Evolutionary conservation across 2,329 filamentous ascomycete species (phyloP).

Genomic region (Sphaceloma murrayae): DNA sequence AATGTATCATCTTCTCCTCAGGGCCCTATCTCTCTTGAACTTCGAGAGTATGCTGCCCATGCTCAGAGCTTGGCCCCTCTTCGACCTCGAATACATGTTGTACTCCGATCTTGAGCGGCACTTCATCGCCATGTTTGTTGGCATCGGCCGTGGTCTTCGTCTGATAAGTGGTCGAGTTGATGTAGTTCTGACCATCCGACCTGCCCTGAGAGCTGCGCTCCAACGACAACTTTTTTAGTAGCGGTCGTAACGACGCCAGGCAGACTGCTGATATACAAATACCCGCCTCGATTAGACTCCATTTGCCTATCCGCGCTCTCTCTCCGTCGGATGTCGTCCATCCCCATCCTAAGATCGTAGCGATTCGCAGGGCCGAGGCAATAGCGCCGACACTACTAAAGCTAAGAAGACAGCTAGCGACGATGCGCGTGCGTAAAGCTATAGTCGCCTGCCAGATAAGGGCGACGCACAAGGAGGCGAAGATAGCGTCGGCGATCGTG

Average conservation of each 20-base stretch:
- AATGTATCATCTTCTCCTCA: too few relatives aligned
- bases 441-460: slow-evolving; percentile 11
- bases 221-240: slow-evolving; percentile 1
- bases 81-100: slow-evolving; percentile 2
- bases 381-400: slow-evolving; percentile 12
- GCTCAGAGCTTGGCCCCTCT: neutral
- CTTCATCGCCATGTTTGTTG: slow-evolving; percentile 7
- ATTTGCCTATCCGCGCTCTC: neutral
- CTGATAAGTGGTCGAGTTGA: neutral
- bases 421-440: neutral
- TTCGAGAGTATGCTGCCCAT: too few relatives aligned
- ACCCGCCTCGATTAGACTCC: slow-evolving; percentile 2
- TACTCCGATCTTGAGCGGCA: slow-evolving; percentile 6
- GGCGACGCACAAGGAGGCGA: slow-evolving; percentile 1
- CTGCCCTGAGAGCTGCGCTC: neutral
- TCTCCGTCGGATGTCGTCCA: neutral
- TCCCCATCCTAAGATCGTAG: slow-evolving; percentile 8
- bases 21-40: neutral
- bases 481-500: slow-evolving; percentile 8
- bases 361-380: neutral
- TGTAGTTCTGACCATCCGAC: neutral
- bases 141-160: neutral
- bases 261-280: slow-evolving; percentile 8
- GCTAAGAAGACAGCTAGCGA: slow-evolving; percentile 3
- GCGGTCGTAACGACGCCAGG: neutral